Conservation (phyloP, 1,139 yeast species). For the Blastobotrys serpentis region DNA sequence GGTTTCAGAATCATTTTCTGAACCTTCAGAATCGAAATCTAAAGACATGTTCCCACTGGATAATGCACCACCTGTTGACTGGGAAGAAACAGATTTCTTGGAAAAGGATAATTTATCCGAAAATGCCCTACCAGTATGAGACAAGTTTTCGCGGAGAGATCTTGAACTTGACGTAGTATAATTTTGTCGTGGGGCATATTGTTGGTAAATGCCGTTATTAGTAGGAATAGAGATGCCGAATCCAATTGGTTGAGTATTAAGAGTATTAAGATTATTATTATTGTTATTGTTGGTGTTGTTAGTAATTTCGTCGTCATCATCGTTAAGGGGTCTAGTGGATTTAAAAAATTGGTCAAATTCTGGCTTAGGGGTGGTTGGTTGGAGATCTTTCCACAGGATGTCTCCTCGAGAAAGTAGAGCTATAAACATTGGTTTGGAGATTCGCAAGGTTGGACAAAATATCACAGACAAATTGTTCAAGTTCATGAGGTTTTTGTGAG, state of each 20-base stretch:
- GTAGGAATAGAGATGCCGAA: conserved; percentile 10
- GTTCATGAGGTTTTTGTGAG: conserved; percentile 33
- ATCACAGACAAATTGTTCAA: conserved; percentile 33
- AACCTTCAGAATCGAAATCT: background rate
- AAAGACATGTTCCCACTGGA: background rate
- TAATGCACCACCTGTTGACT: background rate
- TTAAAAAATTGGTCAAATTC: conserved; percentile 15
- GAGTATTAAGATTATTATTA: background rate
- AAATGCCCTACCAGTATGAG: conserved; percentile 2
- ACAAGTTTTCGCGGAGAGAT: background rate
- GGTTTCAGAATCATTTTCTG: conserved; percentile 12
- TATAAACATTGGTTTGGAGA: conserved; percentile 28
- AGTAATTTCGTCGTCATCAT: background rate
- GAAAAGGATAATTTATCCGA: conserved; percentile 1
- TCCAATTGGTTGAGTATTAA: conserved; percentile 5
- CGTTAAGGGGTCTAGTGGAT: conserved; percentile 11
- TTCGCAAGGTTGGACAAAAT: conserved; percentile 36
- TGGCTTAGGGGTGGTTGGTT: conserved; percentile 20
- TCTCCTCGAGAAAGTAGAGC: conserved; percentile 28
- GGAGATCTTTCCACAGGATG: conserved; percentile 25
- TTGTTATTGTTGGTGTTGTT: background rate
- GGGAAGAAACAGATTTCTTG: conserved; percentile 1
- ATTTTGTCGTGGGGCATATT: background rate
- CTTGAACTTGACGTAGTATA: background rate
- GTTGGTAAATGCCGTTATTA: conserved; percentile 7